Evolutionary conservation across 352 stramenopile genomes (phyloP).

Genomic region (Phytophthora ohioensis): DNA sequence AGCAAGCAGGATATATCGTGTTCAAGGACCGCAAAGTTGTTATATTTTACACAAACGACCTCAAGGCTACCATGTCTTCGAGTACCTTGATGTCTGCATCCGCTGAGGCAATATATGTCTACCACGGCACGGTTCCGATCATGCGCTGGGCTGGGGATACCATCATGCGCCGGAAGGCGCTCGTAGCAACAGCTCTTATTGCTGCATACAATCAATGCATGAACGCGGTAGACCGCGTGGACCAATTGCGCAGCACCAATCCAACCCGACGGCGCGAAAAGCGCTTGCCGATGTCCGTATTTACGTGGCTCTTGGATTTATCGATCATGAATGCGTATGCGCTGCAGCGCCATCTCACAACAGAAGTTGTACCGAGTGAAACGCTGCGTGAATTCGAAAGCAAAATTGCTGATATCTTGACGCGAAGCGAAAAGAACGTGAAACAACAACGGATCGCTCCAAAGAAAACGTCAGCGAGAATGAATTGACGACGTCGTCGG

Average conservation of each 20-base stretch:
- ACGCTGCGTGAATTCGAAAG: not conserved
- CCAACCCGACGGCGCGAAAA: slow-evolving; percentile 14
- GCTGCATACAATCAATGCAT: slow-evolving; percentile 24
- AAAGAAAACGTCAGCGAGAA: not conserved
- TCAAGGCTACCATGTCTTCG: not conserved
- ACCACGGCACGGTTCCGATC: slow-evolving; percentile 12
- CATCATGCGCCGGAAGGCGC: slow-evolving; percentile 6
- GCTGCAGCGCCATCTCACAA: not conserved
- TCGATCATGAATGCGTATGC: slow-evolving; percentile 16
- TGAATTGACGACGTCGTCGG: not conserved
- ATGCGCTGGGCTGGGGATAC: slow-evolving; percentile 12
- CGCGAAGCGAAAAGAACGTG: not conserved
- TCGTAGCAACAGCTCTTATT: slow-evolving; percentile 11
- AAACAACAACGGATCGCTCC: not conserved
- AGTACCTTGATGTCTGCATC: not conserved
- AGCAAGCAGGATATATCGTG: slow-evolving; percentile 8
- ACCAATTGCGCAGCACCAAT: slow-evolving; percentile 21
- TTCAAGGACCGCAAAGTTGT: slow-evolving; percentile 5
- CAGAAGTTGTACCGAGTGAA: not conserved
- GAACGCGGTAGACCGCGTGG: slow-evolving; percentile 20
- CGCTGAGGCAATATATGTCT: slow-evolving; percentile 1
- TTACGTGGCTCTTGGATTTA: slow-evolving; percentile 15
- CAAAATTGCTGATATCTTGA: not conserved
- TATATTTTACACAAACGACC: slow-evolving; percentile 17
- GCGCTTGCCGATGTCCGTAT: slow-evolving; percentile 17